Base-by-base conservation (phyloP, 2,329 filamentous ascomycete species). In the Fusarium sp. region DNA sequence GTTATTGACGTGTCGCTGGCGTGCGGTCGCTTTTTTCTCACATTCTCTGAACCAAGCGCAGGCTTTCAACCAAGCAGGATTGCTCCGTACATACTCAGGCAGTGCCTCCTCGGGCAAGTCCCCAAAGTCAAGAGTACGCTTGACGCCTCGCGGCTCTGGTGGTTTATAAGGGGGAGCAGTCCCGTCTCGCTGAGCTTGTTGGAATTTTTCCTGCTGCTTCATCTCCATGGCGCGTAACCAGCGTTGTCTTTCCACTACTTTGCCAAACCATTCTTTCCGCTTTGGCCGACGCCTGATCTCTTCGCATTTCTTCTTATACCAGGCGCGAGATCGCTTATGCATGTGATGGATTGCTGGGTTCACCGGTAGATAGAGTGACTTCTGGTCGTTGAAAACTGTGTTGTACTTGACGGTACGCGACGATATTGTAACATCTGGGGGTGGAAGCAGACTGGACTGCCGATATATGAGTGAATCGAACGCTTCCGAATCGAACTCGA, bases 271-370 rank as follows among this genome's bases (percentile, higher is more conserved):
- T 8, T 76, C 78, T 69, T 90, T 90, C 20, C 85, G 81, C 6
- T 80, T 81, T 7, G 83, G 84, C 4, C 88, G 84, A 3, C 76
- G 76, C 41, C 78, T 73, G 33, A 90, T 88, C 62, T 90, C 87
- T 2, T 76, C 73, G 37, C 83, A 80, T 65, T 89, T 90, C 18
- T 78, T 75, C 17, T 73, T 75, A 53, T 83, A 79, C 87, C 87
- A 89, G 20, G 79, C 77, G 7, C 82, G 73, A 1, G 85, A 81
- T 46, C 81, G 81, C 4, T 78, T 78, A 46, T 84, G 81, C 2
- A 81, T 81, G 78, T 83, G 85, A 55, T 87, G 85, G 3, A 85
- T 81, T 3, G 83, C 83, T 0, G 87, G 88, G 74, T 90, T 85
- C 5, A 88, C 80, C 50, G 83, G 79, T 2, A 82, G 78, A 69